These are phyloP conservation scores for Podospora appendiculata DNA, from an alignment of 495 filamentous ascomycete genomes.

Conservation along the genomic window DNA sequence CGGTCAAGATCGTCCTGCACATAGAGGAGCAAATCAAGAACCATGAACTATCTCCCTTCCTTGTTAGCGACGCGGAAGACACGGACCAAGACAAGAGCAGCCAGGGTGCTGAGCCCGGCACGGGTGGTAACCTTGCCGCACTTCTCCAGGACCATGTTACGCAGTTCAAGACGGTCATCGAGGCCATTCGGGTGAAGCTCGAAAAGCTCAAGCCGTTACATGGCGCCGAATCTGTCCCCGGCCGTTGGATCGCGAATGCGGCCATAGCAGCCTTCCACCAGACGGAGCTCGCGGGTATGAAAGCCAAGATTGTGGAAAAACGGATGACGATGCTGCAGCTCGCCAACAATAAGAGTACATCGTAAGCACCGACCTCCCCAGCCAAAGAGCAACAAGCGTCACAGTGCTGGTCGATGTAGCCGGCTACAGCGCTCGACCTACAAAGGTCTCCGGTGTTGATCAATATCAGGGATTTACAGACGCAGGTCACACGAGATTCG, in stretches of 20 bases:
- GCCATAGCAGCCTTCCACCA: no score
- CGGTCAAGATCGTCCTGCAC: neutral
- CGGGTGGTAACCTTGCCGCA: no score
- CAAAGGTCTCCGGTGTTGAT: no score
- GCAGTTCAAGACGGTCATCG: slow-evolving; percentile 2
- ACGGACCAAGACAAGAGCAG: neutral
- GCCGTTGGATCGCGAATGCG: neutral
- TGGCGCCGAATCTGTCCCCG: neutral
- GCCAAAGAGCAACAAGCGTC: no score
- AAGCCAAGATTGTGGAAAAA: slow-evolving; percentile 1
- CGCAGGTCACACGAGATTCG: no score
- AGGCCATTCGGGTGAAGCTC: neutral
- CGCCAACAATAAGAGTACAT: neutral
- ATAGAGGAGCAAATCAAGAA: slow-evolving; percentile 2
- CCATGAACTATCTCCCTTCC: neutral
- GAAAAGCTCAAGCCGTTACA: neutral
- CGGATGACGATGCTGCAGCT: slow-evolving; percentile 1
- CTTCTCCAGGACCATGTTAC: slow-evolving; percentile 1
- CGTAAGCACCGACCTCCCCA: neutral
- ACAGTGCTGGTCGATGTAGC: no score
- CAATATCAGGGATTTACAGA: no score
- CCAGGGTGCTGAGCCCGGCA: no score
- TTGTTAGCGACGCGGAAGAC: neutral
- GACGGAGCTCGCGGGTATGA: slow-evolving; percentile 5
- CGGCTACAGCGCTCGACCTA: no score